These are phyloP conservation scores for Halteria grandinella DNA, from an alignment of 73 alveolate genomes.

Conservation along the genomic window DNA sequence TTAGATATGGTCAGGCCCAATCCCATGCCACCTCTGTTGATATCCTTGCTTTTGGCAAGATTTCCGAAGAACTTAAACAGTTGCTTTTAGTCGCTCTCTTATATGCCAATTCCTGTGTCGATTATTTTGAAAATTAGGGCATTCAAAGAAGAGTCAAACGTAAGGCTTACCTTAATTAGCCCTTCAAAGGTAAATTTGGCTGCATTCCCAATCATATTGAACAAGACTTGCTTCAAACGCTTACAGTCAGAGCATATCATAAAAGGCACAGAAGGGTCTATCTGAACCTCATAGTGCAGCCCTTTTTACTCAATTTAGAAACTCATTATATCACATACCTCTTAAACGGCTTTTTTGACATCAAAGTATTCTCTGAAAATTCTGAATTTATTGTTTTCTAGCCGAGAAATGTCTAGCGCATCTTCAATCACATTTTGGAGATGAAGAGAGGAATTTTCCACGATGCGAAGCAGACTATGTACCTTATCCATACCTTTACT, in stretches of 20 bases:
- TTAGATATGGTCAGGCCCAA: constrained; percentile 41
- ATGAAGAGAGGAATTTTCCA: constrained; percentile 5
- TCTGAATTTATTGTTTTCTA: constrained; percentile 20
- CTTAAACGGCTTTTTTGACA: constrained; percentile 2
- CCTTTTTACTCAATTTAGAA: constrained; percentile 5
- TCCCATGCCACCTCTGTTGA: constrained; percentile 33
- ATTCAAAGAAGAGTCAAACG: background rate
- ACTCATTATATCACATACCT: constrained; percentile 4
- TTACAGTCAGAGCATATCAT: background rate
- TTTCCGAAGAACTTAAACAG: constrained; percentile 30
- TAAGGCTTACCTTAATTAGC: background rate
- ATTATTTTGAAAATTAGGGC: background rate
- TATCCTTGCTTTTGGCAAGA: background rate
- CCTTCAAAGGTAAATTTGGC: constrained; percentile 29
- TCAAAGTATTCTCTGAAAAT: background rate
- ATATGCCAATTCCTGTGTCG: constrained; percentile 47
- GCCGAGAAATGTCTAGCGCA: constrained; percentile 21
- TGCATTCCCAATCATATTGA: constrained; percentile 34
- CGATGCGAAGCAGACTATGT: too few relatives aligned
- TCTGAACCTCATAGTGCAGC: background rate
- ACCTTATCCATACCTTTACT: too few relatives aligned
- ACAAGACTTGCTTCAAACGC: background rate
- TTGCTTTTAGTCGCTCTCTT: constrained; percentile 2
- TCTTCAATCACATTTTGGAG: constrained; percentile 26
- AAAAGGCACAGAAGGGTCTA: background rate